phyloP scores from a whole-genome alignment of 75 land plant species.

The Cunninghamia lanceolata region DNA sequence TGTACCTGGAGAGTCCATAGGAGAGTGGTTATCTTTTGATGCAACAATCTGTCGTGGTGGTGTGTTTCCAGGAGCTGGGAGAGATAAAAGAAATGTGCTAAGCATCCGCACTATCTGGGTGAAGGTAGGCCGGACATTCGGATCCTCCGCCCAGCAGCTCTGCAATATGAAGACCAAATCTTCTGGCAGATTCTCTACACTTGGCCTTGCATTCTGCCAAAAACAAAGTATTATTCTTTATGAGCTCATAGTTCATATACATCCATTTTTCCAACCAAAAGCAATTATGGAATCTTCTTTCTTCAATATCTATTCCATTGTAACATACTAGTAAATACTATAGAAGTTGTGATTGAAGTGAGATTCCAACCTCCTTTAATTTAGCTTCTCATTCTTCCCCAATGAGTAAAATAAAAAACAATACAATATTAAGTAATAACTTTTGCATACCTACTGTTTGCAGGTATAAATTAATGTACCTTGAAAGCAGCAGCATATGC shows the following conservation, averaged over 20 bases:
- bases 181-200: constrained; percentile 28
- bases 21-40: not conserved
- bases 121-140: constrained; percentile 24
- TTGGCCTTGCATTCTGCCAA: constrained; percentile 34
- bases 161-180: constrained; percentile 31
- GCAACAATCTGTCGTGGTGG: constrained; percentile 8
- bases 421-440: not conserved
- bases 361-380: not conserved
- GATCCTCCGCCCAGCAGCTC: constrained; percentile 38
- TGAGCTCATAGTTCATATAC: not conserved
- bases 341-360: not conserved
- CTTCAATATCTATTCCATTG: not conserved
- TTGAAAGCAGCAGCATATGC: constrained; percentile 43
- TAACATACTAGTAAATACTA: no score
- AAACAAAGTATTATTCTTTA: not conserved
- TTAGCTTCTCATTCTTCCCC: not conserved
- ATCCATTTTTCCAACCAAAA: not conserved
- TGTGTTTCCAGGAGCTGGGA: constrained; percentile 18
- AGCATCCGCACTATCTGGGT: constrained; percentile 28
- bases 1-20: constrained; percentile 10
- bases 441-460: not conserved
- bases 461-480: constrained; percentile 9
- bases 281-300: not conserved
- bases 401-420: not conserved
- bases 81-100: constrained; percentile 12